Evolutionary conservation across 2,329 filamentous ascomycete species (phyloP), one percentile per base, ranked within the genome.

Genomic region (Colletotrichum neosansevieriae): DNA sequence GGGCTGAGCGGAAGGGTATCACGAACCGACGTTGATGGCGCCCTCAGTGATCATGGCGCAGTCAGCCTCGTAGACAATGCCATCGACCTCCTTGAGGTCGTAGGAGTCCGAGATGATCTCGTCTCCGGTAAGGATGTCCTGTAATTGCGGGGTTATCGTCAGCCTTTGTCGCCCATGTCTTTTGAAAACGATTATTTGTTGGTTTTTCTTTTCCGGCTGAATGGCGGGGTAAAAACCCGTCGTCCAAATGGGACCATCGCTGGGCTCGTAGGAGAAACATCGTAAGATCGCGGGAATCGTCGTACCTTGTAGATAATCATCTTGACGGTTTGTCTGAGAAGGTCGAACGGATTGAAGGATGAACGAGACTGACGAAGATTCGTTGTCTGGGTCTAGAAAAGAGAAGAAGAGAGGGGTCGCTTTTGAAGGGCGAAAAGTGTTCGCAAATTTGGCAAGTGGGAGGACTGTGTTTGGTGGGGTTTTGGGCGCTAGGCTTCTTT

Each of bases 71-170:
- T 92, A 98, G 76, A 92, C 90, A 74, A 92, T 85, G 74, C 89
- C 90, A 81, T 94, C 92, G 72, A 95, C 79, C 81, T 92, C 86
- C 85, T 93, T 94, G 79, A 97, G 82, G 75, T 94, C 86, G 86
- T 91, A 98, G 75, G 92, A 96, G 85, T 98, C 95, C 78, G 96
- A 97, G 90, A 98, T 91, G 82, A 99, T 88, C 91, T 99, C 96
- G 85, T 98, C 95, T 74, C 85, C 93, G 82, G 89, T 92, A 83
- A 98, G 81, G 76, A 96, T 84, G 81, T 99, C 96, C 96, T 99
- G 77, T 70, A 45, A 58, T 73, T 74, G 75, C 72, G 74, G 74
- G 69, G 74, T 76, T 74, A 76, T 44, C 21, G 58, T 68, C 60
- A 68, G 68, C 60, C 24, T 17, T 11, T 12, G 21, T 10, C 2